Evolutionary conservation across 805 yeast species (phyloP).

Genomic region (Tanozyma kutaoensis): DNA sequence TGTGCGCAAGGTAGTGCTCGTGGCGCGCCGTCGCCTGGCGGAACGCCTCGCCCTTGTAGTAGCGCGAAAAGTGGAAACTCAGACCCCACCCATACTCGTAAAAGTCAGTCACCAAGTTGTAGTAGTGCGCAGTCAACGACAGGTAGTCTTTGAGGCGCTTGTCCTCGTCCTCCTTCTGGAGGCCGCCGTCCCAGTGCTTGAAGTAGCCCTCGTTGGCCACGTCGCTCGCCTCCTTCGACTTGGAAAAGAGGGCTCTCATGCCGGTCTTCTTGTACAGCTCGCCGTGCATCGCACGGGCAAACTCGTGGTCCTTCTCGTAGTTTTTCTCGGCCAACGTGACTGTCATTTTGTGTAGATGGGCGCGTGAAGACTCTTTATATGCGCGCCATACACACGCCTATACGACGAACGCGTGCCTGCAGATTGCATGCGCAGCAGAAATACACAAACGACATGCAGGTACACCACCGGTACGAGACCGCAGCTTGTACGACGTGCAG

Average conservation of each 20-base stretch:
- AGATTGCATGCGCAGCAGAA: background rate
- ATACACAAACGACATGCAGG: background rate
- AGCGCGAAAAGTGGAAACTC: slow-evolving; percentile 93
- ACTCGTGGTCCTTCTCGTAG: slow-evolving; percentile 48
- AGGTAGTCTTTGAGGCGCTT: slow-evolving; percentile 77
- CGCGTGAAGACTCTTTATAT: background rate
- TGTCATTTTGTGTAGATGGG: background rate
- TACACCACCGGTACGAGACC: background rate
- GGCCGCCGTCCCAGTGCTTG: slow-evolving; percentile 95
- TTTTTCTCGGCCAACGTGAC: slow-evolving; percentile 33
- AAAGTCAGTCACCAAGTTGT: slow-evolving; percentile 93
- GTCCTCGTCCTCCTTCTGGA: slow-evolving; percentile 57
- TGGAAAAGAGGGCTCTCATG: slow-evolving; percentile 59
- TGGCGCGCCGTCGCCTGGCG: slow-evolving; percentile 93
- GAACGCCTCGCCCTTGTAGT: slow-evolving; percentile 87
- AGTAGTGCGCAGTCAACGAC: slow-evolving; percentile 85
- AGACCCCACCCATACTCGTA: slow-evolving; percentile 99
- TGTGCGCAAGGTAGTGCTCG: slow-evolving; percentile 86
- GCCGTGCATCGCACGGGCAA: slow-evolving; percentile 83
- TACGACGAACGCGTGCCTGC: background rate
- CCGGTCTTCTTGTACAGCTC: slow-evolving; percentile 58
- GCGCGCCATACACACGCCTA: background rate
- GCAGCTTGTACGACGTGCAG: background rate
- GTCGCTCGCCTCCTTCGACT: slow-evolving; percentile 62
- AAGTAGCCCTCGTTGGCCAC: slow-evolving; percentile 84